A percentile compares a stretch with the other conserved stretches of the same genome.
These are phyloP conservation scores for Graphilbum sp. DNA, from an alignment of 2,329 filamentous ascomycete species.

Conservation along the genomic window DNA sequence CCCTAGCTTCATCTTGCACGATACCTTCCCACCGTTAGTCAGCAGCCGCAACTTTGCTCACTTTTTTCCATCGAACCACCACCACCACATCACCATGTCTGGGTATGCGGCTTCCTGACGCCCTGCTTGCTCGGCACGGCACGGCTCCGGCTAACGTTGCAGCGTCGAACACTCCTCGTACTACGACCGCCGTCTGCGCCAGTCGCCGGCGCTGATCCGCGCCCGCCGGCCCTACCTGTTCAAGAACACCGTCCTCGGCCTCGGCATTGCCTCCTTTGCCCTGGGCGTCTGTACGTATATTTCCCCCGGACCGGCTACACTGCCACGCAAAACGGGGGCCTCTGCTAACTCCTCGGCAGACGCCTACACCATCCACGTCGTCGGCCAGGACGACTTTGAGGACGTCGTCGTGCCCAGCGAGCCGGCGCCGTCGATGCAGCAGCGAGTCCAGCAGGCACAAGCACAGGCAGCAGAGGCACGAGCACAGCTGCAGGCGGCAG, in stretches of 20 bases:
- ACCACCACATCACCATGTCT: conserved; percentile 4
- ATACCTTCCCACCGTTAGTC: too few species aligned
- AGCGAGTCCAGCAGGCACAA: conserved; percentile 11
- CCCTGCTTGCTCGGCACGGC: not conserved
- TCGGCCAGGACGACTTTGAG: conserved; percentile 93
- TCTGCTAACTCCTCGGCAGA: conserved; percentile 24
- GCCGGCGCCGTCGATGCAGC: conserved; percentile 21
- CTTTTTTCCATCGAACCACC: not conserved
- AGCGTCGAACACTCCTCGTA: conserved; percentile 50
- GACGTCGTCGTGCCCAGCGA: conserved; percentile 80
- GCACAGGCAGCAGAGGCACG: conserved; percentile 16
- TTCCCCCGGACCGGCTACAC: too few species aligned
- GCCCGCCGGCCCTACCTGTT: conserved; percentile 81
- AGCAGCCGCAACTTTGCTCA: too few species aligned
- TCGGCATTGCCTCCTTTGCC: conserved; percentile 60
- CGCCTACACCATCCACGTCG: conserved; percentile 54
- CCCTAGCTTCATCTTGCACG: too few species aligned
- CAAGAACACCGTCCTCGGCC: conserved; percentile 71
- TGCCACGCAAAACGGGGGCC: too few species aligned
- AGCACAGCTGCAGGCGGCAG: conserved; percentile 4
- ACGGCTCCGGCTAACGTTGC: conserved; percentile 1
- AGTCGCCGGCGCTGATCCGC: conserved; percentile 77
- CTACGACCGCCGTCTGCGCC: conserved; percentile 77
- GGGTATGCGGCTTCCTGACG: conserved; percentile 1
- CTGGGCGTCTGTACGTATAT: conserved; percentile 67